Evolutionary conservation across 2,329 filamentous ascomycete species (phyloP).

Genomic region (Talaromyces sp.): DNA sequence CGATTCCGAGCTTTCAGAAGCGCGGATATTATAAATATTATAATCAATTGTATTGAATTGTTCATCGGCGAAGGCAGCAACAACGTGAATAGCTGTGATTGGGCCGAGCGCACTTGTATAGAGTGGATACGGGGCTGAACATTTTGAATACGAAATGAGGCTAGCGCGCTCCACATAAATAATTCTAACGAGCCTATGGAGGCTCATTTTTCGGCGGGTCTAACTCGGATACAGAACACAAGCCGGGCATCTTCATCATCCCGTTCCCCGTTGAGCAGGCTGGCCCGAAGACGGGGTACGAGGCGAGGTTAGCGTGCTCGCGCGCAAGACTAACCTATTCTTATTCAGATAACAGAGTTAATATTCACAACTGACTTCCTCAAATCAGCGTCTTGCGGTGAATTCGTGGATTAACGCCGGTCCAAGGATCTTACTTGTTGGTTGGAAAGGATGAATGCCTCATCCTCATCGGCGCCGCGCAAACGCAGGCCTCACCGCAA

Average conservation of each 20-base stretch:
- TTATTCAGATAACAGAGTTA: not conserved
- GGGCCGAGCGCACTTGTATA: not conserved
- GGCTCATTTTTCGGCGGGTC: not conserved
- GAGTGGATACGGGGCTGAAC: not conserved
- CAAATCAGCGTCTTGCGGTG: not conserved
- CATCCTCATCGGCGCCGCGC: slow-evolving; percentile 1
- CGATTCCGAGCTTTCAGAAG: not conserved
- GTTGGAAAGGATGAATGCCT: too few relatives aligned
- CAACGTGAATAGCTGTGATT: not conserved
- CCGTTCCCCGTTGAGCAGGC: not conserved
- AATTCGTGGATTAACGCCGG: not conserved
- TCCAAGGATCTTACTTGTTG: not conserved
- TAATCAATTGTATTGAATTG: too few relatives aligned
- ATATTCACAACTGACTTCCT: not conserved
- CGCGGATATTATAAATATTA: too few relatives aligned
- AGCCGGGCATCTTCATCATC: too few relatives aligned
- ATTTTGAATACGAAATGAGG: not conserved
- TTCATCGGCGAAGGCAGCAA: not conserved
- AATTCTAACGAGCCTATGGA: not conserved
- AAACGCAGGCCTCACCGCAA: slow-evolving; percentile 42
- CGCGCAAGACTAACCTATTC: not conserved
- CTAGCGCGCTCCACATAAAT: not conserved
- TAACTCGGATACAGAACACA: not conserved
- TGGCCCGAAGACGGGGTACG: not conserved
- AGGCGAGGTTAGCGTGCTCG: not conserved